Conservation (phyloP, 305 asterid genomes). For the Andrographis paniculata region DNA sequence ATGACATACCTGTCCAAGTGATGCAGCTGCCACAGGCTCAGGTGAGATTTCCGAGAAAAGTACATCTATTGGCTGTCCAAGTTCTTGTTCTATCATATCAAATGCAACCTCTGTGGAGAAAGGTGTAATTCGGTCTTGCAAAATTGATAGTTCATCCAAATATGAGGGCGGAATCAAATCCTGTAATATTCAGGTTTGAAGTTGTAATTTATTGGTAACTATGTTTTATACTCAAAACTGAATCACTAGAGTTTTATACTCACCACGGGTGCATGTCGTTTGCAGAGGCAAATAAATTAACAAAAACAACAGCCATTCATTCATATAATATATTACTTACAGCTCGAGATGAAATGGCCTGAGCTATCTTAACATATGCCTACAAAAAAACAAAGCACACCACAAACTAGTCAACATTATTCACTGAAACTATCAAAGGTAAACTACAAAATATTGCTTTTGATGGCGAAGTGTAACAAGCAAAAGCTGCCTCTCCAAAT, state of each 20-base stretch:
- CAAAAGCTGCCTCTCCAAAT: background rate
- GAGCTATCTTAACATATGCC: slow-evolving; percentile 98
- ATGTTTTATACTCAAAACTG: background rate
- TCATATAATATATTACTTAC: slow-evolving; percentile 44
- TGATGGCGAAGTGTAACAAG: too few species aligned
- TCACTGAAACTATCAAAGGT: background rate
- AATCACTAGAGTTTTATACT: background rate
- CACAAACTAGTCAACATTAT: slow-evolving; percentile 10
- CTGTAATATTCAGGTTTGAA: slow-evolving; percentile 29
- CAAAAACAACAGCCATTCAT: background rate
- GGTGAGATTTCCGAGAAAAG: slow-evolving; percentile 91
- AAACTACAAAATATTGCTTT: background rate
- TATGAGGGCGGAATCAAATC: slow-evolving; percentile 93
- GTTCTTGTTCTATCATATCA: slow-evolving; percentile 76
- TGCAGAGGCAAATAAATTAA: background rate
- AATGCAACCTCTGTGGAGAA: slow-evolving; percentile 86
- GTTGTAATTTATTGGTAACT: slow-evolving; percentile 10
- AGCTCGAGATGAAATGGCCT: slow-evolving; percentile 88
- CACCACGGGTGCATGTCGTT: slow-evolving; percentile 9
- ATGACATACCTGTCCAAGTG: slow-evolving; percentile 83
- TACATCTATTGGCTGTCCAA: slow-evolving; percentile 67
- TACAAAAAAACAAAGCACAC: slow-evolving; percentile 25
- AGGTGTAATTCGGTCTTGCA: slow-evolving; percentile 92
- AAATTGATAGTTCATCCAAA: slow-evolving; percentile 80
- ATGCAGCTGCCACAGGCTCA: slow-evolving; percentile 97